Evolutionary conservation across 129 eudicot genomes (phyloP).

Genomic region (Escallonia rubra): DNA sequence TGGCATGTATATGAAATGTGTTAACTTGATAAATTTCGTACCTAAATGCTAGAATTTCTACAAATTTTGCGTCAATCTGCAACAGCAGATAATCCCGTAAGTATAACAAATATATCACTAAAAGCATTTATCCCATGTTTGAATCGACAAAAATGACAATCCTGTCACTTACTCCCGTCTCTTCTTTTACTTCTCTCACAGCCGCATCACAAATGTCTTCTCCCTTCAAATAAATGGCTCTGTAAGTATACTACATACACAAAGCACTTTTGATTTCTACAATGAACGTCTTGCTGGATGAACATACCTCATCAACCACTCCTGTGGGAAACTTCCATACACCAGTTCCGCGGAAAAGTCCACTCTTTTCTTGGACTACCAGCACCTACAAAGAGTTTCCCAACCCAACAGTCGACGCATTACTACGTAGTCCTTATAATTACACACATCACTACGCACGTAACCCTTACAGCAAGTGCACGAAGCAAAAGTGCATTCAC

Average conservation of each 20-base stretch:
- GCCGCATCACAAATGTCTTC: constrained; percentile 90
- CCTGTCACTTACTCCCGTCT: constrained; percentile 69
- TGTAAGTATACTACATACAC: background rate
- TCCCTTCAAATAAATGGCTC: constrained; percentile 35
- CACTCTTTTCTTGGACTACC: constrained; percentile 85
- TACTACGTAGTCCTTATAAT: background rate
- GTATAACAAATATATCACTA: background rate
- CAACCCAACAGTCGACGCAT: background rate
- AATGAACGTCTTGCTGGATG: constrained; percentile 11
- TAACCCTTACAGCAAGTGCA: too few relatives aligned
- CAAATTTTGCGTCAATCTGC: constrained; percentile 67
- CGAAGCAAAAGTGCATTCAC: too few relatives aligned
- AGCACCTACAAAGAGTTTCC: constrained; percentile 40
- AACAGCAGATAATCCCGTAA: constrained; percentile 18
- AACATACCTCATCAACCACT: constrained; percentile 75
- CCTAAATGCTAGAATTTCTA: constrained; percentile 81
- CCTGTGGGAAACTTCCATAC: constrained; percentile 92
- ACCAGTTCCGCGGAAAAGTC: constrained; percentile 58
- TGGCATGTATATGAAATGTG: background rate
- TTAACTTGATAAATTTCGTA: constrained; percentile 14
- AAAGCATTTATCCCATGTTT: background rate
- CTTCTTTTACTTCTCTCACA: constrained; percentile 88
- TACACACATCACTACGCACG: too few relatives aligned
- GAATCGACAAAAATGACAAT: background rate
- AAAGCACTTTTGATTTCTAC: background rate